These are phyloP conservation scores for Metroxylon sagu DNA, from an alignment of 176 grass and related monocot species.

Conservation along the genomic window DNA sequence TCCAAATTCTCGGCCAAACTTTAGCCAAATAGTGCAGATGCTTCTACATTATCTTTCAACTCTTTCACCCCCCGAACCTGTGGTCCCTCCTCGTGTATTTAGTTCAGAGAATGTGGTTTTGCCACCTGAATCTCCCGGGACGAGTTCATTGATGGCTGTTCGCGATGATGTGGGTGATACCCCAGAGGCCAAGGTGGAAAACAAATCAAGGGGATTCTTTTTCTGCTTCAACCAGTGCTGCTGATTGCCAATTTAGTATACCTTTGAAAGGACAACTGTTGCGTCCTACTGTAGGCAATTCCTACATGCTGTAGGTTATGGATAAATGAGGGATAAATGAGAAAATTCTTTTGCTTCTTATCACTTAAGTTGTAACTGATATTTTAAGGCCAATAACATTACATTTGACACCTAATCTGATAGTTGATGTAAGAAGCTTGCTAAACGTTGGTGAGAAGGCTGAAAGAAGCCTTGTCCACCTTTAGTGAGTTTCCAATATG, in stretches of 20 bases:
- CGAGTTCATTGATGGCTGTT: conserved; percentile 74
- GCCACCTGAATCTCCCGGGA: conserved; percentile 86
- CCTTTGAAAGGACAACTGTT: background rate
- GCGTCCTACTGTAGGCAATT: no score
- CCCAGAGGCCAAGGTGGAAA: conserved; percentile 40
- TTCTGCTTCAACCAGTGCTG: conserved; percentile 98
- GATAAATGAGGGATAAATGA: no score
- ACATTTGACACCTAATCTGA: no score
- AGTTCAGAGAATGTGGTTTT: conserved; percentile 77
- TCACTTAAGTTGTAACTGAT: no score
- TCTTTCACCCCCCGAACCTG: conserved; percentile 44
- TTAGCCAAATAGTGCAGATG: conserved; percentile 91
- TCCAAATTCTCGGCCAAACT: conserved; percentile 76
- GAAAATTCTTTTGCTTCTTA: no score
- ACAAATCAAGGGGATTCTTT: conserved; percentile 63
- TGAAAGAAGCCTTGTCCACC: no score
- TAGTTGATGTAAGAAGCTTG: no score
- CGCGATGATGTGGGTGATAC: conserved; percentile 55
- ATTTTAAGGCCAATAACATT: no score
- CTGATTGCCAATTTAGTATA: conserved; percentile 17
- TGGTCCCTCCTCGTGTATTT: conserved; percentile 48
- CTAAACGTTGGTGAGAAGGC: no score
- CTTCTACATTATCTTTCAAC: conserved; percentile 85
- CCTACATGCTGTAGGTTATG: no score
- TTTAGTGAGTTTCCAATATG: no score